Conservation (phyloP, 192 early-diverging fungal genomes). For the Oehlia diaphana region DNA sequence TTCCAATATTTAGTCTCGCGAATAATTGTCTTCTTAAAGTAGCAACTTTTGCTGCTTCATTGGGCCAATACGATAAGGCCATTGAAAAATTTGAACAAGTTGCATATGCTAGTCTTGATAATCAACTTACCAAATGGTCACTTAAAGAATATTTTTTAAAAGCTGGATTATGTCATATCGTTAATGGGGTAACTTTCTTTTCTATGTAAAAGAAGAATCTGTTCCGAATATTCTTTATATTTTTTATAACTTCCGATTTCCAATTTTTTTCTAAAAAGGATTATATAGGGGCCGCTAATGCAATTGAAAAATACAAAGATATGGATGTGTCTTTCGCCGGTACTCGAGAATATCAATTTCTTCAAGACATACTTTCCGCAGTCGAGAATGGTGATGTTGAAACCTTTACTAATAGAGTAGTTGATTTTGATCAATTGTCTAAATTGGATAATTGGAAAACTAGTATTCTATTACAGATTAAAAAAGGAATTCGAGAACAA, state of each 20-base stretch:
- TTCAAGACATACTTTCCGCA: constrained; percentile 68
- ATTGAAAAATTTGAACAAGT: constrained; percentile 89
- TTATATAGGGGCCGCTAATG: constrained; percentile 68
- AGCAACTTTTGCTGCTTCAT: constrained; percentile 83
- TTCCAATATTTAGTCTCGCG: constrained; percentile 58
- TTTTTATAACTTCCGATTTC: not conserved
- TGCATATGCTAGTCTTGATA: constrained; percentile 80
- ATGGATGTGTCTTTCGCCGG: constrained; percentile 86
- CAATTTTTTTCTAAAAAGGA: constrained; percentile 53
- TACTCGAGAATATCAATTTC: constrained; percentile 84
- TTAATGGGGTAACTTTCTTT: constrained; percentile 56
- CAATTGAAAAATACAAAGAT: constrained; percentile 81
- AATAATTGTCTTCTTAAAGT: constrained; percentile 92
- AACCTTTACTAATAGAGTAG: constrained; percentile 78
- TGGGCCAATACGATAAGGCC: constrained; percentile 87
- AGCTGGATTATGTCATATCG: constrained; percentile 88
- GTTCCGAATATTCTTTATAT: not conserved
- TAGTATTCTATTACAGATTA: constrained; percentile 81
- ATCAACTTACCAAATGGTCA: constrained; percentile 93
- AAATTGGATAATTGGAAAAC: constrained; percentile 98
- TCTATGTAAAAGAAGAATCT: not conserved
- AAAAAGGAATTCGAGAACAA: constrained; percentile 78
- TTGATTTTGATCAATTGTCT: constrained; percentile 83
- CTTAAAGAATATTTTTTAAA: constrained; percentile 97
- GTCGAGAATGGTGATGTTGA: constrained; percentile 80